Evolutionary conservation across 805 yeast species (phyloP).

Genomic region (Saccharomycopsis sp.): DNA sequence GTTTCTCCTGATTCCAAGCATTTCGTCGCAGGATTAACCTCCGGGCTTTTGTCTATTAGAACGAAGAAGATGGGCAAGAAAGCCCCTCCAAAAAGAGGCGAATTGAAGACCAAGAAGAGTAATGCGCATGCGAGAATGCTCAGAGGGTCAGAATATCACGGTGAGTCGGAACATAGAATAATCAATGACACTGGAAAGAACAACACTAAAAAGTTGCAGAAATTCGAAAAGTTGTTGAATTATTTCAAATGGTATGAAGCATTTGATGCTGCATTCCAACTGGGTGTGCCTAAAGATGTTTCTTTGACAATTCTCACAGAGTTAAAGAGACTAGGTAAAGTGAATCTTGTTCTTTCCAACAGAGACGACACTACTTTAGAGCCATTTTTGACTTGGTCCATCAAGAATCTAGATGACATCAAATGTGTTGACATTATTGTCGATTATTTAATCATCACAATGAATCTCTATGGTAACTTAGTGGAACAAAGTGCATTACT

Average conservation of each 20-base stretch:
- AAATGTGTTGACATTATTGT: conserved; percentile 58
- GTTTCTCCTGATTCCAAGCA: conserved; percentile 84
- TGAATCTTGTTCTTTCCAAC: conserved; percentile 68
- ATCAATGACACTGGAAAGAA: conserved; percentile 49
- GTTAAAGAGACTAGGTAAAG: conserved; percentile 81
- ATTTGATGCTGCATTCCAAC: conserved; percentile 73
- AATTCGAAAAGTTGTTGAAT: conserved; percentile 76
- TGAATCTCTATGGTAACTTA: conserved; percentile 70
- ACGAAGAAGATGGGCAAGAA: conserved; percentile 68
- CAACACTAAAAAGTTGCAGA: conserved; percentile 55
- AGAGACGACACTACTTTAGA: conserved; percentile 83
- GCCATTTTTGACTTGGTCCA: conserved; percentile 81
- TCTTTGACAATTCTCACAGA: conserved; percentile 82
- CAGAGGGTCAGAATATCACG: conserved; percentile 86
- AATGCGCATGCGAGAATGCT: conserved; percentile 73
- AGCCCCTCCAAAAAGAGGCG: conserved; percentile 34
- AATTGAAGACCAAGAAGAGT: conserved; percentile 35
- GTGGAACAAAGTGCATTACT: conserved; percentile 71
- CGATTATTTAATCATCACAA: conserved; percentile 59
- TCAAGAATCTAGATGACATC: conserved; percentile 71
- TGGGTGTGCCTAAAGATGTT: conserved; percentile 73
- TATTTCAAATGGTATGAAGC: conserved; percentile 93
- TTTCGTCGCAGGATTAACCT: conserved; percentile 84
- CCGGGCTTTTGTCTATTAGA: conserved; percentile 83
- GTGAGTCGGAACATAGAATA: conserved; percentile 76